A percentile compares a stretch with the other conserved stretches of the same genome.
Conservation (phyloP, 148 eudicot genomes). For the Rhododendron mucronatum region DNA sequence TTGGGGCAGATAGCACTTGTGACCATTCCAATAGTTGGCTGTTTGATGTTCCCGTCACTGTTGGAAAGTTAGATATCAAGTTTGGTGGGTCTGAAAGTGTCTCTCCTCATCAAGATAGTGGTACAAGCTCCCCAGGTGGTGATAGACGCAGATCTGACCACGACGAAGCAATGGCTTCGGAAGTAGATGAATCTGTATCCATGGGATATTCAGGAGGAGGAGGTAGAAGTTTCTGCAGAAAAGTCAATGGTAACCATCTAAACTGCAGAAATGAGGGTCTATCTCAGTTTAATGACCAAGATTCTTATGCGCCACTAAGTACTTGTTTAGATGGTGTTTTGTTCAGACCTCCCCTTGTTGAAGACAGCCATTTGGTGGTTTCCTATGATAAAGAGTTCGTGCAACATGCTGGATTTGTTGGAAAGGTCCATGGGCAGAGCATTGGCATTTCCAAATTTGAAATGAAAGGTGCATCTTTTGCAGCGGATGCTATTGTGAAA, state of each 20-base stretch:
- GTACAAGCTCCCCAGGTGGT: constrained; percentile 24
- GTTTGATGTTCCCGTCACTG: constrained; percentile 38
- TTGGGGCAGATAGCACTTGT: constrained; percentile 27
- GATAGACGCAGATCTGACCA: constrained; percentile 18
- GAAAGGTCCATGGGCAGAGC: neutral
- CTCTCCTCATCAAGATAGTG: constrained; percentile 27
- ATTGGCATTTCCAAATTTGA: neutral
- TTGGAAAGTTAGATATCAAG: constrained; percentile 22
- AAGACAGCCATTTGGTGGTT: constrained; percentile 14
- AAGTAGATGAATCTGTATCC: constrained; percentile 7
- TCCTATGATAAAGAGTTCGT: neutral
- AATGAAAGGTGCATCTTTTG: neutral
- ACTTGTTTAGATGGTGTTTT: neutral
- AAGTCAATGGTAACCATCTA: neutral
- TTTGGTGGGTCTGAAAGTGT: constrained; percentile 23
- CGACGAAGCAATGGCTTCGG: constrained; percentile 12
- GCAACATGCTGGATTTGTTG: neutral
- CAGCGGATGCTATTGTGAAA: constrained; percentile 9
- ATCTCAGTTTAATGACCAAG: neutral
- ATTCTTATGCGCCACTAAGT: neutral
- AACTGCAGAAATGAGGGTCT: constrained; percentile 7
- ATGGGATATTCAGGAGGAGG: constrained; percentile 20
- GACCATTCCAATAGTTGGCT: constrained; percentile 26
- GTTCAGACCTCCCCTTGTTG: neutral
- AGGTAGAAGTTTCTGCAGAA: constrained; percentile 12